Percentiles rank a stretch among this genome's conserved stretches.
Evolutionary conservation across 805 yeast species (phyloP).

Genomic region (Sungouiella thailandica): DNA sequence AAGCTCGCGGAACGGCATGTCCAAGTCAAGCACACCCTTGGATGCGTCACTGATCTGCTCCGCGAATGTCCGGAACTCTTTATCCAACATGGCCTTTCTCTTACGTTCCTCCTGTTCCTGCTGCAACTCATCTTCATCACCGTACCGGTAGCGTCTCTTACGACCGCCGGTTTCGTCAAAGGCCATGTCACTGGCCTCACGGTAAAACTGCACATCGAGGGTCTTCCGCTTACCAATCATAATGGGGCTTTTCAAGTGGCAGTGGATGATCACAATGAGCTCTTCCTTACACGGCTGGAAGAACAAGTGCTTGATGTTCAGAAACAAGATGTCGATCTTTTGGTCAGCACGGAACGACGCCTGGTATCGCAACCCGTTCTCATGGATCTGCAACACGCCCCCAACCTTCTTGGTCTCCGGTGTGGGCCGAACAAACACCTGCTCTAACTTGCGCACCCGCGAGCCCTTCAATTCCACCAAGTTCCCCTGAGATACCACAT

Average conservation of each 20-base stretch:
- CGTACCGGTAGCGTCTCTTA: constrained; percentile 81
- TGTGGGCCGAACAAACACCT: constrained; percentile 87
- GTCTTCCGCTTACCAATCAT: constrained; percentile 96
- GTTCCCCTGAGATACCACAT: constrained; percentile 88
- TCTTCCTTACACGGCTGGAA: constrained; percentile 97
- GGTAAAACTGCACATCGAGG: constrained; percentile 89
- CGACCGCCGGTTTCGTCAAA: constrained; percentile 97
- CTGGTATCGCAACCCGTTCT: constrained; percentile 92
- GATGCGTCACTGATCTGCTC: constrained; percentile 89
- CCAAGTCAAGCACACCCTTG: constrained; percentile 78
- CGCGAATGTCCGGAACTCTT: constrained; percentile 84
- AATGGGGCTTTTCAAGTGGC: constrained; percentile 87
- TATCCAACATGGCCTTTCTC: constrained; percentile 83
- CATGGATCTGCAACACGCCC: constrained; percentile 86
- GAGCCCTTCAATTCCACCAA: constrained; percentile 77
- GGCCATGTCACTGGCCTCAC: constrained; percentile 94
- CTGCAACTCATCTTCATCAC: constrained; percentile 97
- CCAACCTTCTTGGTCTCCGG: constrained; percentile 97
- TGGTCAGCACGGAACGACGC: constrained; percentile 82
- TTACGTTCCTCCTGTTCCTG: constrained; percentile 98
- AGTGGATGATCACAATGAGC: constrained; percentile 84
- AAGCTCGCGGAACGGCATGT: constrained; percentile 90
- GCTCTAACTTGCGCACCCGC: constrained; percentile 81
- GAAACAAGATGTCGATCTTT: constrained; percentile 79
- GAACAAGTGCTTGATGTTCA: constrained; percentile 87